These are phyloP conservation scores for Grosmannia clavigera DNA, from an alignment of 2,329 filamentous ascomycete species.

Conservation along the genomic window DNA sequence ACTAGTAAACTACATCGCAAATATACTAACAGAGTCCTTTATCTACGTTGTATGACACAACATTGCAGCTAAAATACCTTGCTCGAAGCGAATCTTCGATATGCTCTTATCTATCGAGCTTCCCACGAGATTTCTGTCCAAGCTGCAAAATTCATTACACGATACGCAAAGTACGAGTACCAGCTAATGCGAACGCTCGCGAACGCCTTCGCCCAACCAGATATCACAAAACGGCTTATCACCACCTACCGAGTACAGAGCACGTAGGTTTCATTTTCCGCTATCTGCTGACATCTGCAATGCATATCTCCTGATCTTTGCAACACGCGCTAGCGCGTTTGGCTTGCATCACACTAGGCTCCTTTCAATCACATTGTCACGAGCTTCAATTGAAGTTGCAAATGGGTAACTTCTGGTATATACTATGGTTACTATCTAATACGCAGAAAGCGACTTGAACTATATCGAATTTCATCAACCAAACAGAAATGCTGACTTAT, in stretches of 20 bases:
- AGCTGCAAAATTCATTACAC: too few relatives aligned
- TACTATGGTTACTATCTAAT: slow-evolving; percentile 28
- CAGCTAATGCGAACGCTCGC: not conserved
- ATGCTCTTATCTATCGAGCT: not conserved
- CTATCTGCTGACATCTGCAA: not conserved
- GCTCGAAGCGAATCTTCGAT: not conserved
- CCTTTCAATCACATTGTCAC: not conserved
- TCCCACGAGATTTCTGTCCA: not conserved
- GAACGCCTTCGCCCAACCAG: not conserved
- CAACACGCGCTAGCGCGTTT: not conserved
- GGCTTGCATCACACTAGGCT: not conserved
- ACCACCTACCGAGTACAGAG: not conserved
- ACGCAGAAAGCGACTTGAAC: slow-evolving; percentile 53
- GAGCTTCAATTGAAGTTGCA: slow-evolving; percentile 16
- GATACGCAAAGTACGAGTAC: not conserved
- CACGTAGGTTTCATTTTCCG: not conserved
- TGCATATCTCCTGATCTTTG: not conserved
- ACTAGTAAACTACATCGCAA: not conserved
- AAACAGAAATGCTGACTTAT: slow-evolving; percentile 13
- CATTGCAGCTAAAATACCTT: not conserved
- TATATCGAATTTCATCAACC: slow-evolving; percentile 16
- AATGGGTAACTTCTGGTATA: slow-evolving; percentile 60
- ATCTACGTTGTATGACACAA: not conserved
- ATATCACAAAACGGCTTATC: not conserved
- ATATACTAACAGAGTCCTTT: not conserved